phyloP scores from a whole-genome alignment of 805 yeast genomes.

The Myxozyma vanderwaltii region DNA sequence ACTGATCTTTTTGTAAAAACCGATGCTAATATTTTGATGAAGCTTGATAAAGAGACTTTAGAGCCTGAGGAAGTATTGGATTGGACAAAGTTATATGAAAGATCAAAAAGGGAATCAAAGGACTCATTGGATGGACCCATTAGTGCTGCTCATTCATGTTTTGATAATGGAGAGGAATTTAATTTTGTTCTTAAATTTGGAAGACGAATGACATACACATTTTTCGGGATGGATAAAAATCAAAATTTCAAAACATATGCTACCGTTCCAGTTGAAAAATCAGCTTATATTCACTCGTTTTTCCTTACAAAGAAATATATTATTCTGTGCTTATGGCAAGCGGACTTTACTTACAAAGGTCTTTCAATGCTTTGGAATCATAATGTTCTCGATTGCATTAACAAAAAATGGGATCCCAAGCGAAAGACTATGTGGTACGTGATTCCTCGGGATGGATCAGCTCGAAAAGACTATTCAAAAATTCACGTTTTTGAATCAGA shows the following conservation, averaged over 20 bases:
- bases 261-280: slow-evolving; percentile 1
- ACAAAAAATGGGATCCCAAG: slow-evolving; percentile 10
- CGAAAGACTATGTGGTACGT: slow-evolving; percentile 7
- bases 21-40: slow-evolving; percentile 6
- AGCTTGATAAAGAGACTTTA: slow-evolving; percentile 6
- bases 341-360: slow-evolving; percentile 13
- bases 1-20: slow-evolving; percentile 7
- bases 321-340: slow-evolving; percentile 18
- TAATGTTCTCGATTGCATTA: slow-evolving; percentile 8
- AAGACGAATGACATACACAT: neutral
- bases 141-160: slow-evolving; percentile 18
- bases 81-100: slow-evolving; percentile 4
- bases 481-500: slow-evolving; percentile 10
- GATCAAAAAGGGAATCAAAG: neutral
- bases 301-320: slow-evolving; percentile 12
- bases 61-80: slow-evolving; percentile 4
- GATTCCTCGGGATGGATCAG: slow-evolving; percentile 18
- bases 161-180: slow-evolving; percentile 15
- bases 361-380: slow-evolving; percentile 16
- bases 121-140: slow-evolving; percentile 6
- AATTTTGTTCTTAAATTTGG: slow-evolving; percentile 11
- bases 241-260: slow-evolving; percentile 3
- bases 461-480: slow-evolving; percentile 8
- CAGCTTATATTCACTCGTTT: slow-evolving; percentile 17
- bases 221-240: slow-evolving; percentile 10